Percentiles rank a stretch among this genome's conserved stretches.
Conservation (phyloP, 805 yeast species). For the Tetrapisispora arboricola region DNA sequence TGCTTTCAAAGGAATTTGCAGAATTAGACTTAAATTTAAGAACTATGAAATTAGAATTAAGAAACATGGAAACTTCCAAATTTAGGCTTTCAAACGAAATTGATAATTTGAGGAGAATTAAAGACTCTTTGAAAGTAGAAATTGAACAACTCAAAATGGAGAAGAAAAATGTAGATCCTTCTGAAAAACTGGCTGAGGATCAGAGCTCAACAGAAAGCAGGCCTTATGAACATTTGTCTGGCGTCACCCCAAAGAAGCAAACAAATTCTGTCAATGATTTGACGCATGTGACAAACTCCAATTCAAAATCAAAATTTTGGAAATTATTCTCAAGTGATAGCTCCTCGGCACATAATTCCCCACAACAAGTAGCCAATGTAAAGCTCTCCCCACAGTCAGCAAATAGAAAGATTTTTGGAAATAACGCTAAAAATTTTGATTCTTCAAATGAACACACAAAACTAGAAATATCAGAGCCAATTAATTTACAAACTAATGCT, state of each 20-base stretch:
- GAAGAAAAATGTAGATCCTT: slow-evolving; percentile 4
- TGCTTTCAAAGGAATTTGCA: slow-evolving; percentile 12
- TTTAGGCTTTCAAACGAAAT: slow-evolving; percentile 41
- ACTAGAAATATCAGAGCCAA: slow-evolving; percentile 2
- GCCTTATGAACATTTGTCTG: neutral
- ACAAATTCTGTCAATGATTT: neutral
- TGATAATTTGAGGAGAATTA: slow-evolving; percentile 38
- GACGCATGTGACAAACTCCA: slow-evolving; percentile 5
- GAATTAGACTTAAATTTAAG: slow-evolving; percentile 31
- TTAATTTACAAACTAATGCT: neutral
- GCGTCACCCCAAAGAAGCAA: slow-evolving; percentile 2
- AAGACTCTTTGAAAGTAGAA: slow-evolving; percentile 38
- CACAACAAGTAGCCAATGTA: neutral
- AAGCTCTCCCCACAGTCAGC: neutral
- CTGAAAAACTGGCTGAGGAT: neutral
- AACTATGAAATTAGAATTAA: slow-evolving; percentile 34
- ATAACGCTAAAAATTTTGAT: neutral
- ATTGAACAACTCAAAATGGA: slow-evolving; percentile 27
- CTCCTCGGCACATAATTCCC: neutral
- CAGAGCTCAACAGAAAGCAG: neutral
- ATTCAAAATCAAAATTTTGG: slow-evolving; percentile 27
- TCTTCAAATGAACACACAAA: neutral
- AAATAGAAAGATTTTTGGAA: neutral
- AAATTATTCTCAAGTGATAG: slow-evolving; percentile 17
- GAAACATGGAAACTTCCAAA: slow-evolving; percentile 34